These are phyloP conservation scores for Cinnamomum micranthum DNA, from an alignment of 164 flowering plant genomes.

Conservation along the genomic window DNA sequence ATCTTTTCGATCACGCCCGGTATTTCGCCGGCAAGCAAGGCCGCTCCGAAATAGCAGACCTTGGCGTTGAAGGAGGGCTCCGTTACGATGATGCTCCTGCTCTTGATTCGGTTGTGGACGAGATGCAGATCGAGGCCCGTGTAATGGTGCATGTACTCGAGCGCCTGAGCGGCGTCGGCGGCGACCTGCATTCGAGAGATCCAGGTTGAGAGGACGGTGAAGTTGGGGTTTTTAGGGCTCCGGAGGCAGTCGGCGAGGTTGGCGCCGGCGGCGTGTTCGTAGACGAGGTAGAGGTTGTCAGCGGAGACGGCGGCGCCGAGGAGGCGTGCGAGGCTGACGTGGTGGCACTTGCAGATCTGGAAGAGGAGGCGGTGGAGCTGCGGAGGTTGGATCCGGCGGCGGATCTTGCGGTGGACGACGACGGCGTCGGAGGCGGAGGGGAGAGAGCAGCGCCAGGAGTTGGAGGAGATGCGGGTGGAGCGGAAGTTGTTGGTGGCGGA, in stretches of 20 bases:
- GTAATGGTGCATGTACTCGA: conserved; percentile 78
- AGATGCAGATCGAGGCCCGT: conserved; percentile 30
- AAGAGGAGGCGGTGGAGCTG: conserved; percentile 34
- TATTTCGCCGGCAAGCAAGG: conserved; percentile 70
- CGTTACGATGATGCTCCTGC: conserved; percentile 53
- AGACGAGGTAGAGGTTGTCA: conserved; percentile 63
- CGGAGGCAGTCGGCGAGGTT: conserved; percentile 56
- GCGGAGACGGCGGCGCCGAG: conserved; percentile 70
- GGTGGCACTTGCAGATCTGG: conserved; percentile 58
- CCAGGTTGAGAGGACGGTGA: conserved; percentile 70
- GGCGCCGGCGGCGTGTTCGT: conserved; percentile 62
- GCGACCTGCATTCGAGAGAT: conserved; percentile 76
- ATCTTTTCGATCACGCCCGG: conserved; percentile 44
- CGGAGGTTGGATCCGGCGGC: conserved; percentile 28
- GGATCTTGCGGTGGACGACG: conserved; percentile 57
- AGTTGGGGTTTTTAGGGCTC: conserved; percentile 57
- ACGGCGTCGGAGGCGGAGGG: conserved; percentile 37
- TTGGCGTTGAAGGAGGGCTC: conserved; percentile 55
- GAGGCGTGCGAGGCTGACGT: conserved; percentile 53
- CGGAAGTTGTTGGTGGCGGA: conserved; percentile 49
- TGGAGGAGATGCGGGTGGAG: conserved; percentile 32
- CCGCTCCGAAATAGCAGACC: conserved; percentile 78
- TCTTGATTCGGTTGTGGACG: conserved; percentile 70
- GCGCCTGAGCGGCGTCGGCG: conserved; percentile 69
- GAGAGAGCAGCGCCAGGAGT: conserved; percentile 65